These are phyloP conservation scores for Hydrangea macrophylla DNA, from an alignment of 148 eudicot genomes.

Conservation along the genomic window DNA sequence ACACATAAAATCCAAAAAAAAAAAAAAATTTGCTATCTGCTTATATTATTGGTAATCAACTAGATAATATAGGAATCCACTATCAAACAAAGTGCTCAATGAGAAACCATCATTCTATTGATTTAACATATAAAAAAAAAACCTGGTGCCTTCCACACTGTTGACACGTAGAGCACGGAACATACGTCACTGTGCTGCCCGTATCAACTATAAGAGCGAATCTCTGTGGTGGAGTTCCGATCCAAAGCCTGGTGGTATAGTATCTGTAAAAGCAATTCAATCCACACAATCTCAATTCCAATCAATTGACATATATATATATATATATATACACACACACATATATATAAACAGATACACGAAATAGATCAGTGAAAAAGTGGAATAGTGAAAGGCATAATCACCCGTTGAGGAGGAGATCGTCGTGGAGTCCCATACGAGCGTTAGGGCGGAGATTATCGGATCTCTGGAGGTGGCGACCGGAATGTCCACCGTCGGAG, in stretches of 20 bases:
- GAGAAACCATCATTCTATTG: background rate
- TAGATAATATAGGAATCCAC: background rate
- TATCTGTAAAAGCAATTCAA: conserved; percentile 44
- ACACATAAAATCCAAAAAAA: too few relatives aligned
- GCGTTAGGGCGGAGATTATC: conserved; percentile 42
- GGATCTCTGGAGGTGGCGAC: conserved; percentile 56
- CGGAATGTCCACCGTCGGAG: conserved; percentile 19
- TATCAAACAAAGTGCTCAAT: background rate
- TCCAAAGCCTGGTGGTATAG: conserved; percentile 79
- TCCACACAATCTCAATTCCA: background rate
- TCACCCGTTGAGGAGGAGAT: conserved; percentile 71
- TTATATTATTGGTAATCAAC: background rate
- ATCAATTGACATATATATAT: background rate
- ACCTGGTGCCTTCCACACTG: conserved; percentile 97
- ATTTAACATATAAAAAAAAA: background rate
- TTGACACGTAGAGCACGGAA: conserved; percentile 86
- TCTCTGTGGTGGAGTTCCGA: conserved; percentile 87
- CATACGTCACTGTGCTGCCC: conserved; percentile 97
- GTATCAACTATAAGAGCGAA: conserved; percentile 92
- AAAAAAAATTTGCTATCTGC: too few relatives aligned
- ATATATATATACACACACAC: background rate
- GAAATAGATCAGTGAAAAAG: background rate
- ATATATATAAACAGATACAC: background rate
- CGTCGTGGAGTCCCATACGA: conserved; percentile 78
- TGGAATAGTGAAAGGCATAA: background rate